Percentiles rank a stretch among this genome's conserved stretches.
These are phyloP conservation scores for Debaryomycetaceae sp. DNA, from an alignment of 1,139 yeast species.

Conservation along the genomic window DNA sequence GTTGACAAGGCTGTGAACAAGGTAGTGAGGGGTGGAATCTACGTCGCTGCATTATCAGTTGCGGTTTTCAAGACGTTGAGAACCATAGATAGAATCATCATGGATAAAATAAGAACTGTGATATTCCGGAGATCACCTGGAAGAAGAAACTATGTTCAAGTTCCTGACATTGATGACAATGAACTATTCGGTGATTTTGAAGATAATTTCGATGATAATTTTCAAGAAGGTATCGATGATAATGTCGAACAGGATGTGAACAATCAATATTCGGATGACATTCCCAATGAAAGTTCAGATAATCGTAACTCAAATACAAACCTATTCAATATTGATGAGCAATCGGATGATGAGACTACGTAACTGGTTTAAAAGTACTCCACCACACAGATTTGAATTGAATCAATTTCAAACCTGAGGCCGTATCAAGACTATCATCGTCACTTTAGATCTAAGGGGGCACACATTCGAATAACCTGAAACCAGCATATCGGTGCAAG, in stretches of 20 bases:
- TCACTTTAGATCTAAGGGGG: too few species aligned
- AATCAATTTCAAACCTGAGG: too few species aligned
- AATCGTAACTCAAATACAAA: conserved; percentile 24
- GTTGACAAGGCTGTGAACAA: conserved; percentile 61
- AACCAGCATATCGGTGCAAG: too few species aligned
- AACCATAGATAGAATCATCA: conserved; percentile 31
- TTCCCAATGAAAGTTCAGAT: neutral
- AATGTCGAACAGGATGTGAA: conserved; percentile 9
- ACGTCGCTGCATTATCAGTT: conserved; percentile 42
- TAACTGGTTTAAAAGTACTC: too few species aligned
- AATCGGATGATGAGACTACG: conserved; percentile 24
- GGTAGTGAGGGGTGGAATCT: conserved; percentile 60
- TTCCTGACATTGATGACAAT: conserved; percentile 45
- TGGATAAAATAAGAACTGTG: conserved; percentile 33
- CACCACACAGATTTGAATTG: too few species aligned
- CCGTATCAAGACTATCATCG: too few species aligned
- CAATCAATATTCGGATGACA: neutral
- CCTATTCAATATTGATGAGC: conserved; percentile 38
- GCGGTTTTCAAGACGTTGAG: conserved; percentile 39
- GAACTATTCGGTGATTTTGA: conserved; percentile 50
- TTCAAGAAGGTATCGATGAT: conserved; percentile 12
- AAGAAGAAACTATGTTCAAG: conserved; percentile 39
- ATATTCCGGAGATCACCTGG: conserved; percentile 42
- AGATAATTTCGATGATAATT: conserved; percentile 42
- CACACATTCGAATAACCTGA: too few species aligned